Conservation (phyloP, 2,329 filamentous ascomycete genomes). For the Cladosporium sp. region DNA sequence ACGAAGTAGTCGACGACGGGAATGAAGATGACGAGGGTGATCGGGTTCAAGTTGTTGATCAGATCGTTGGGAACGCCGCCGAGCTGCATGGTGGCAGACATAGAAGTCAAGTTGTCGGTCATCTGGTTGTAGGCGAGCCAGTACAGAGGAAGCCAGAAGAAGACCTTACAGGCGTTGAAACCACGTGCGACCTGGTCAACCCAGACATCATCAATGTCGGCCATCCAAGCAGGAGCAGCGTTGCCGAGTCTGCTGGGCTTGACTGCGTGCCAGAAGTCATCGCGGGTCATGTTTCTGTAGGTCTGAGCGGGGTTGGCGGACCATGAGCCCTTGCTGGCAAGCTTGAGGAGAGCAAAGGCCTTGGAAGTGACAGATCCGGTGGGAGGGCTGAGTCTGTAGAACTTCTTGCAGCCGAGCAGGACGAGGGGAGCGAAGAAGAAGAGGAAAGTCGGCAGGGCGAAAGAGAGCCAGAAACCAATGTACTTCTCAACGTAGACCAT, state of each 20-base stretch:
- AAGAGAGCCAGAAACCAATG: slow-evolving; percentile 64
- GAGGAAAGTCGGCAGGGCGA: slow-evolving; percentile 57
- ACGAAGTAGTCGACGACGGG: slow-evolving; percentile 37
- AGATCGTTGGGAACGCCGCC: slow-evolving; percentile 47
- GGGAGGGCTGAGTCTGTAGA: slow-evolving; percentile 60
- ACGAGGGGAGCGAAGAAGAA: slow-evolving; percentile 61
- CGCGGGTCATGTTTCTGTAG: slow-evolving; percentile 51
- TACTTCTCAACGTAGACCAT: slow-evolving; percentile 60
- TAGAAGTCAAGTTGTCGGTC: slow-evolving; percentile 46
- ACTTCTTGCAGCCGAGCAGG: slow-evolving; percentile 39
- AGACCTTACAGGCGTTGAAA: slow-evolving; percentile 65
- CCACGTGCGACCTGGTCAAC: slow-evolving; percentile 69
- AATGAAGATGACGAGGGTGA: slow-evolving; percentile 15
- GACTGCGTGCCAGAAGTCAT: slow-evolving; percentile 41
- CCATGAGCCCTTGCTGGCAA: slow-evolving; percentile 52
- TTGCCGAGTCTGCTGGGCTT: slow-evolving; percentile 29
- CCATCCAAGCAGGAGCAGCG: slow-evolving; percentile 65
- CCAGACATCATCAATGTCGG: slow-evolving; percentile 74
- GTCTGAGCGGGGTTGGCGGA: slow-evolving; percentile 43
- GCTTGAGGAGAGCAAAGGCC: slow-evolving; percentile 56
- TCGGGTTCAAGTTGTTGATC: slow-evolving; percentile 32
- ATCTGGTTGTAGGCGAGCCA: slow-evolving; percentile 60
- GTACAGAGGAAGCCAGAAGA: slow-evolving; percentile 48
- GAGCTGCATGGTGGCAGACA: slow-evolving; percentile 35
- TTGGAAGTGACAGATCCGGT: slow-evolving; percentile 69